Conservation (phyloP, 2,329 filamentous ascomycete genomes). For the Chaetomiaceae sp. region DNA sequence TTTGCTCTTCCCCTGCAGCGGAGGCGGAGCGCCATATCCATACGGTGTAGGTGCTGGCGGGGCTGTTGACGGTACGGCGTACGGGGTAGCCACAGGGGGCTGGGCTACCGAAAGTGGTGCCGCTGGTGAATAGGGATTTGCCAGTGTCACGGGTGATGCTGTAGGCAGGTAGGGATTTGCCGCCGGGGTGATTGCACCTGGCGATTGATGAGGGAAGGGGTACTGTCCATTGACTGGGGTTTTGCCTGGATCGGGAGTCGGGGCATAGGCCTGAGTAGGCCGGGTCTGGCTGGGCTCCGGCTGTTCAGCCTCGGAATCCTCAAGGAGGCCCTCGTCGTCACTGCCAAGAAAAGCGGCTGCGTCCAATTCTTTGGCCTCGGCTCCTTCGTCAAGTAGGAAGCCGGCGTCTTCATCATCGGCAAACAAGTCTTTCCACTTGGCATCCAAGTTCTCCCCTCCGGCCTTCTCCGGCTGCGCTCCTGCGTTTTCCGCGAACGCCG, state of each 20-base stretch:
- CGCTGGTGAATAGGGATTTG: slow-evolving; percentile 20
- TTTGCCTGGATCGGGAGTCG: slow-evolving; percentile 9
- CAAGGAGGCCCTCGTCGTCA: slow-evolving; percentile 78
- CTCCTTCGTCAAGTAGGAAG: slow-evolving; percentile 53
- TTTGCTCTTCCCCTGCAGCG: slow-evolving; percentile 45
- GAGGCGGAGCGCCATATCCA: slow-evolving; percentile 34
- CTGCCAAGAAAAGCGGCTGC: slow-evolving; percentile 66
- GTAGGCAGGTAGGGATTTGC: slow-evolving; percentile 24
- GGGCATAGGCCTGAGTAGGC: slow-evolving; percentile 18
- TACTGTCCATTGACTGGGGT: slow-evolving; percentile 31
- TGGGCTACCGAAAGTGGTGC: slow-evolving; percentile 12
- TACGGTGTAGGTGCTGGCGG: slow-evolving; percentile 24
- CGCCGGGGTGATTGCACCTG: slow-evolving; percentile 22
- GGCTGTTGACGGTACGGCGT: slow-evolving; percentile 22
- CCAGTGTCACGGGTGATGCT: slow-evolving; percentile 6
- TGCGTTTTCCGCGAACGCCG: slow-evolving; percentile 4
- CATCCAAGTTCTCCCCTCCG: slow-evolving; percentile 59
- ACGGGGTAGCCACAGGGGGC: slow-evolving; percentile 18
- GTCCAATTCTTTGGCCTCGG: slow-evolving; percentile 47
- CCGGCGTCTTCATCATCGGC: slow-evolving; percentile 65
- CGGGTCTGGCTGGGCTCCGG: slow-evolving; percentile 25
- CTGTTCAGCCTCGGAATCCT: slow-evolving; percentile 53
- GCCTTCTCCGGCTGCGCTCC: slow-evolving; percentile 23
- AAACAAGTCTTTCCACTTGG: slow-evolving; percentile 78
- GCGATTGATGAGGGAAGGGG: slow-evolving; percentile 25